Evolutionary conservation across 1,284 basidiomycete species (phyloP), one percentile per base, ranked within the genome.

Genomic region (Puccinia coronata): DNA sequence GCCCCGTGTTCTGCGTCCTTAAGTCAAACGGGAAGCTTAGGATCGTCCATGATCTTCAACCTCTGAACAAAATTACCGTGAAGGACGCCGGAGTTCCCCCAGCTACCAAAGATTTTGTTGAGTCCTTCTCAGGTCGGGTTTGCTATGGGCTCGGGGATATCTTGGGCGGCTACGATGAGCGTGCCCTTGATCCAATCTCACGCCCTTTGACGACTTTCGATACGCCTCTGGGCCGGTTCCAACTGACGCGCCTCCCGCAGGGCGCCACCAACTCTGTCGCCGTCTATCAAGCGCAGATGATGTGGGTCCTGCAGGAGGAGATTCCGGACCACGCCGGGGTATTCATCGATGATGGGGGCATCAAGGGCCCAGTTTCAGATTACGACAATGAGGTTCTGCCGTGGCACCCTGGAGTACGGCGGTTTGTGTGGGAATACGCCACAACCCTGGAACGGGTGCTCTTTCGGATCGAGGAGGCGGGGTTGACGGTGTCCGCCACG

Each of bases 401-500:
- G 3, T 41, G 25, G 31, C 12, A 71, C 23, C 69, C 6, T 8
- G 4, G 16, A 9, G 51, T 53, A 2, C 11, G 69, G 18, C 12
- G 47, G 34, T 51, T 71, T 16, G 51, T 71, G 5, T 71, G 49
- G 69, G 69, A 71, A 71, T 71, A 34, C 16, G 25, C 70, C 49
- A 73, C 36, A 18, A 67, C 41, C 20, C 31, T 67, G 8, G 61
- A 77, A 53, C 49, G 43, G 20, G 47, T 77, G 5, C 47, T 67
- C 31, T 67, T 77, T 53, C 18, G 59, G 20, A 67, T 77, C 11
- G 61, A 77, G n/a, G 75, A 77, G 16, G 43, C 61, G 16, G 75
- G 61, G 39, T 20, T 77, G 0, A 77, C 36, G 0, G 18, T 77
- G 2, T 77, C 75, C 34, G 75, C 41, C 8, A 36, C 16, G 14